Percentiles rank a stretch among this genome's conserved stretches.
Conservation (phyloP, 2,329 filamentous ascomycete species). For the Botrytis medusae region DNA sequence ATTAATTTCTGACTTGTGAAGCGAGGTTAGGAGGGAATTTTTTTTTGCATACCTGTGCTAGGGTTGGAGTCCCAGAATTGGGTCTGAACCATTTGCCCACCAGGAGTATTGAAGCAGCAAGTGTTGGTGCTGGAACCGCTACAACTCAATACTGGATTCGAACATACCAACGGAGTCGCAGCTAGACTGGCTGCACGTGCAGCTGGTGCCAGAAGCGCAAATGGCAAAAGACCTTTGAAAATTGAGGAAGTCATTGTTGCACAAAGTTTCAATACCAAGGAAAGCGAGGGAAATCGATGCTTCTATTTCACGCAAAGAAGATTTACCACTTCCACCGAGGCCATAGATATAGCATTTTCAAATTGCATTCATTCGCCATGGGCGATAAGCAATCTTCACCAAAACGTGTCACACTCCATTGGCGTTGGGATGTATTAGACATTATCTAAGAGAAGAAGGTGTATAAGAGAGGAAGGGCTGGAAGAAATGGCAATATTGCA, state of each 20-base stretch:
- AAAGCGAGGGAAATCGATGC: constrained; percentile 14
- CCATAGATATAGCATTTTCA: constrained; percentile 18
- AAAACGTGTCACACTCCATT: constrained; percentile 17
- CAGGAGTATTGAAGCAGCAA: constrained; percentile 74
- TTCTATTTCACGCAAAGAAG: not conserved
- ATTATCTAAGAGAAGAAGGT: constrained; percentile 18
- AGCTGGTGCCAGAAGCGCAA: constrained; percentile 18
- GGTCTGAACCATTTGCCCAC: constrained; percentile 69
- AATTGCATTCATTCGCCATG: not conserved
- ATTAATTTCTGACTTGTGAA: not conserved
- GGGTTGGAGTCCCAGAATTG: constrained; percentile 76
- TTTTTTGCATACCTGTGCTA: constrained; percentile 44
- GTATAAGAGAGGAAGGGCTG: not conserved
- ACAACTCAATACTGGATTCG: constrained; percentile 45
- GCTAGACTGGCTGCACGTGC: constrained; percentile 24
- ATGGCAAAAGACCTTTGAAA: constrained; percentile 12
- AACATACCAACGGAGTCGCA: constrained; percentile 33
- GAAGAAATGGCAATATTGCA: not conserved
- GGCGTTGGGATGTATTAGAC: not conserved
- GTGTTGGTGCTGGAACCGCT: constrained; percentile 58
- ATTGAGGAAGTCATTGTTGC: constrained; percentile 15
- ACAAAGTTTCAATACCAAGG: not conserved
- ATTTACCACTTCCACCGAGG: not conserved
- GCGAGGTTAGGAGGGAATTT: not conserved
- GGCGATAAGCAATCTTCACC: constrained; percentile 18